Conservation (phyloP, 106 monocot species). For the Narthecium ossifragum region DNA sequence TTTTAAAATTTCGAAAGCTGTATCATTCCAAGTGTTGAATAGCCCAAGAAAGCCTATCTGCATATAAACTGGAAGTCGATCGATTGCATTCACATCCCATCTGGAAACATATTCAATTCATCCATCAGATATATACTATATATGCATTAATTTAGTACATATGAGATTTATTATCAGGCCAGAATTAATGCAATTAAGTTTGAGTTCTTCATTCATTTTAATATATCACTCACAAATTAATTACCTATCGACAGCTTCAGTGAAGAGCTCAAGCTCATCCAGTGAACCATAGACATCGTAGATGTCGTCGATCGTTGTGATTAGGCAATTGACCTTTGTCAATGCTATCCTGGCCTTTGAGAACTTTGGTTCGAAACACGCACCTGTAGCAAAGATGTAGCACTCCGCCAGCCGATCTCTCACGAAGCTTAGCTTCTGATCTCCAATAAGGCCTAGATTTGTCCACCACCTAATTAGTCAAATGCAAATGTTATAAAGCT, state of each 20-base stretch:
- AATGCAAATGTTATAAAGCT: neutral
- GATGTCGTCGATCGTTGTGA: constrained; percentile 45
- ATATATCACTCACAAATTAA: too few species aligned
- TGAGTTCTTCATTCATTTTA: neutral
- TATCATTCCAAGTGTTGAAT: constrained; percentile 18
- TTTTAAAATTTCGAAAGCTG: neutral
- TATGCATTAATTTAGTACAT: too few species aligned
- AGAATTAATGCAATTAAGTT: neutral
- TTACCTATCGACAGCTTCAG: constrained; percentile 40
- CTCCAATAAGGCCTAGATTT: constrained; percentile 13
- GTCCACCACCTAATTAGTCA: constrained; percentile 47
- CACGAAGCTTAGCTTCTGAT: constrained; percentile 19
- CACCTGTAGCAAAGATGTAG: constrained; percentile 23
- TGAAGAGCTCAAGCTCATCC: constrained; percentile 51
- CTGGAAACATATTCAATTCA: constrained; percentile 4
- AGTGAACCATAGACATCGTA: constrained; percentile 58
- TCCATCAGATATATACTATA: neutral
- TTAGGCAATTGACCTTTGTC: constrained; percentile 11
- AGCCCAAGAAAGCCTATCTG: constrained; percentile 14
- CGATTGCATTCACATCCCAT: constrained; percentile 16
- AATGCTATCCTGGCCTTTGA: constrained; percentile 8
- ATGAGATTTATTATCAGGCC: too few species aligned
- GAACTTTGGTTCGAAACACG: constrained; percentile 9
- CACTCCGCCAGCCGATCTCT: constrained; percentile 54
- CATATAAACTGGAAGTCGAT: constrained; percentile 27